These are phyloP conservation scores for Labyrinthula sp. DNA, from an alignment of 352 stramenopile genomes.

Conservation along the genomic window DNA sequence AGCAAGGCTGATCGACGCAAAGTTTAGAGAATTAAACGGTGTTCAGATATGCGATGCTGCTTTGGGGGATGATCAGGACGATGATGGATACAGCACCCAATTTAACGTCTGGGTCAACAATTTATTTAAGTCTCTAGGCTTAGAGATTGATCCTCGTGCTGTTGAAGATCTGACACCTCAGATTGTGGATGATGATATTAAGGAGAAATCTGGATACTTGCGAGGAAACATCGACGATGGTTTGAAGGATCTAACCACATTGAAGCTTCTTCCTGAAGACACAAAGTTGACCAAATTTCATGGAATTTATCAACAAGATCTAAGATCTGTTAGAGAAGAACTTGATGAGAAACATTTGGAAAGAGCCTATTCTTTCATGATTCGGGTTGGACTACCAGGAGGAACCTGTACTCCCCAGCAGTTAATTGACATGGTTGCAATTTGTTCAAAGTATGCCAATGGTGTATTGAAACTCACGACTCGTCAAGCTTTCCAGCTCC, in stretches of 20 bases:
- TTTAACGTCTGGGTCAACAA: slow-evolving; percentile 48
- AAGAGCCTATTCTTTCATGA: slow-evolving; percentile 87
- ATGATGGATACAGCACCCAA: slow-evolving; percentile 48
- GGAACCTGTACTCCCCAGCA: slow-evolving; percentile 72
- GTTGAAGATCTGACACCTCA: slow-evolving; percentile 46
- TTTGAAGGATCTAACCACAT: slow-evolving; percentile 48
- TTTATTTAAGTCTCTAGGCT: slow-evolving; percentile 49
- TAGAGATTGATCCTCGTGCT: slow-evolving; percentile 48
- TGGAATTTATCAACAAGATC: slow-evolving; percentile 87
- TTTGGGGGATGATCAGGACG: slow-evolving; percentile 54
- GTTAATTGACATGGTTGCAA: slow-evolving; percentile 73
- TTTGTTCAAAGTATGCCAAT: slow-evolving; percentile 71
- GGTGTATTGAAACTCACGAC: slow-evolving; percentile 80
- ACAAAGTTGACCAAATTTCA: slow-evolving; percentile 80
- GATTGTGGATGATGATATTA: slow-evolving; percentile 57
- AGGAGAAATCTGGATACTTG: slow-evolving; percentile 49
- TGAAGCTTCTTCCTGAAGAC: slow-evolving; percentile 45
- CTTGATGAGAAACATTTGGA: slow-evolving; percentile 45
- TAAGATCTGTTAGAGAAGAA: slow-evolving; percentile 47
- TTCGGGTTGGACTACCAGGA: slow-evolving; percentile 78
- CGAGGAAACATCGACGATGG: slow-evolving; percentile 45
- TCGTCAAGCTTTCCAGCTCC: slow-evolving; percentile 80
- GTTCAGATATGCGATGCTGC: slow-evolving; percentile 41
- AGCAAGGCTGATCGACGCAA: slow-evolving; percentile 45
- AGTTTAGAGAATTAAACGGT: slow-evolving; percentile 48